Base-by-base conservation (phyloP, 2,329 filamentous ascomycete species). In the Ceratocystis destructans region DNA sequence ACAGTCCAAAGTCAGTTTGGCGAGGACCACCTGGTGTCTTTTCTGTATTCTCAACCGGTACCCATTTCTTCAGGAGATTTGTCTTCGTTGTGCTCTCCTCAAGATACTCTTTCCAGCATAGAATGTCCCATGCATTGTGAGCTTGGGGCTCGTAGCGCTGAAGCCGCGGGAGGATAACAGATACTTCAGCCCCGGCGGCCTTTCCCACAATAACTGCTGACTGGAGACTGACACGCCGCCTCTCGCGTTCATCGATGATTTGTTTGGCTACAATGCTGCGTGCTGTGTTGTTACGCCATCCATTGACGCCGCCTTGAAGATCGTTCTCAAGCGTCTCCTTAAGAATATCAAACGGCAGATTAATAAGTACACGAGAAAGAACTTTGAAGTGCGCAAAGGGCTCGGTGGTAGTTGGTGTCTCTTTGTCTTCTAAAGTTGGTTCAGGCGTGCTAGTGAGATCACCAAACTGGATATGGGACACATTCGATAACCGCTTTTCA, bases 391-490 rank as follows among this genome's bases (percentile, higher is more conserved):
- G 74, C 28, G 71, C 71, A 12, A 73, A 73, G 25, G 71, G 72
- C 33, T 61, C 45, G 15, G 10, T 4, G 33, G 10, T 4, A 22
- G 69, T 71, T 37, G 69, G 6, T 70, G 28, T 41, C 46, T 64
- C 46, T 17, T 53, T 62, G 46, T 41, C 46, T 20, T 64, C 31
- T 6, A 25, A 15, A 37, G n/a, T 44, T 10, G 55, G 45, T 15
- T 61, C 68, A 5, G 70, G 70, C 22, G 70, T 72, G 50, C 70
- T 72, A 71, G 83, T 77, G 22, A 87, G 76, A 69, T 89, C 86
- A n/a, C 87, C 87, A 71, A 90, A 90, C 68, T 85, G 83, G 64
- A 90, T 89, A 69, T 79, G 81, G 68, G 75, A 61, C 80, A 79
- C 63, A 83, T 74, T 64, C 75, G 78, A 6, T 72, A 72, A 63